These are phyloP conservation scores for Phytophthora niederhauseri DNA, from an alignment of 352 stramenopile species.

Conservation along the genomic window DNA sequence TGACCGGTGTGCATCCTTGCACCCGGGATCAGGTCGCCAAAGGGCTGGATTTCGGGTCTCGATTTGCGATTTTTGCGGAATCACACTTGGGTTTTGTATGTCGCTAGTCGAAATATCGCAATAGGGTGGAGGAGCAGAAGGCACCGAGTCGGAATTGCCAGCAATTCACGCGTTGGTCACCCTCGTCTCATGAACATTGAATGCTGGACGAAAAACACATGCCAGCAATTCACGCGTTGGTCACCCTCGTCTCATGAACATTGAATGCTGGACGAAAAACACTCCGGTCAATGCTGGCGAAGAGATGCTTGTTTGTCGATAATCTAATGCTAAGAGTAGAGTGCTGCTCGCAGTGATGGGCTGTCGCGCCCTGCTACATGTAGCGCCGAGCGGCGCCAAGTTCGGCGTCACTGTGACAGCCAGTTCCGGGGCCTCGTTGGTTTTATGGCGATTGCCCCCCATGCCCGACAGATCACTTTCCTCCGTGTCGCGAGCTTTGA, in stretches of 20 bases:
- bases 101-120: constrained; percentile 17
- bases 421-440: constrained; percentile 18
- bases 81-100: constrained; percentile 28
- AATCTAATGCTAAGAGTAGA: neutral
- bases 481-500: constrained; percentile 9
- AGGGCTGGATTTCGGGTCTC: constrained; percentile 13
- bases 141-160: neutral
- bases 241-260: neutral
- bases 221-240: neutral
- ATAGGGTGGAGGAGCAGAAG: neutral
- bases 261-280: neutral
- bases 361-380: neutral
- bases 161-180: neutral
- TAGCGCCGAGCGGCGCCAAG: neutral
- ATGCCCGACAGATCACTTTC: constrained; percentile 29
- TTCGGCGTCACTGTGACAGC: neutral
- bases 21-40: constrained; percentile 15
- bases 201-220: neutral
- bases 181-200: neutral
- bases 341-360: neutral
- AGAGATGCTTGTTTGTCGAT: neutral
- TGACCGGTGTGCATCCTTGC: constrained; percentile 20
- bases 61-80: constrained; percentile 7
- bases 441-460: constrained; percentile 13
- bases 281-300: neutral